Evolutionary conservation across 345 rosid genomes (phyloP).

Genomic region (Garcia nutans): DNA sequence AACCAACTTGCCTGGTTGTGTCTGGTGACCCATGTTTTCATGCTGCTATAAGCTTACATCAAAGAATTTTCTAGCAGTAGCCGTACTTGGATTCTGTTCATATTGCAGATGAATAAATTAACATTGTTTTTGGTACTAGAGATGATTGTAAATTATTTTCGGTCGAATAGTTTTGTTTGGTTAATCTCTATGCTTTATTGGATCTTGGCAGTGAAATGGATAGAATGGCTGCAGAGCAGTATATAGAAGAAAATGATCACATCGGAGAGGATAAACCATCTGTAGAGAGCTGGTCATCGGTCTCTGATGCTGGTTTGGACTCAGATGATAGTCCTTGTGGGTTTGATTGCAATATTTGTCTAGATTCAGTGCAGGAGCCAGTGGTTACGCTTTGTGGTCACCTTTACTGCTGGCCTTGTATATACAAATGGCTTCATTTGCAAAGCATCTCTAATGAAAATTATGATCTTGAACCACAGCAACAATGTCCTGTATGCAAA

Average conservation of each 20-base stretch:
- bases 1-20: neutral
- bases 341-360: constrained; percentile 60
- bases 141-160: neutral
- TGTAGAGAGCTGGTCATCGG: constrained; percentile 22
- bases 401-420: constrained; percentile 94
- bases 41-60: neutral
- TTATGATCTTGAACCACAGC: constrained; percentile 39
- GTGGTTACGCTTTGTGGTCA: constrained; percentile 93
- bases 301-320: neutral
- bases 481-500: constrained; percentile 92
- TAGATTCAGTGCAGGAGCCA: constrained; percentile 76
- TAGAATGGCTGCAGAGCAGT: constrained; percentile 33
- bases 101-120: neutral
- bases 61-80: neutral
- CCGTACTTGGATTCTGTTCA: neutral
- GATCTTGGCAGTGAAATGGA: constrained; percentile 19
- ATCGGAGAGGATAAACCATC: constrained; percentile 10
- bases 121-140: neutral
- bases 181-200: neutral
- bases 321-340: constrained; percentile 24
- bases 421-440: constrained; percentile 80
- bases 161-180: neutral
- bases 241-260: constrained; percentile 1
- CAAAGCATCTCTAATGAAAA: constrained; percentile 35
- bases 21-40: neutral